phyloP scores from a whole-genome alignment of 2,329 filamentous ascomycete genomes.

The Cladosporium phlei region DNA sequence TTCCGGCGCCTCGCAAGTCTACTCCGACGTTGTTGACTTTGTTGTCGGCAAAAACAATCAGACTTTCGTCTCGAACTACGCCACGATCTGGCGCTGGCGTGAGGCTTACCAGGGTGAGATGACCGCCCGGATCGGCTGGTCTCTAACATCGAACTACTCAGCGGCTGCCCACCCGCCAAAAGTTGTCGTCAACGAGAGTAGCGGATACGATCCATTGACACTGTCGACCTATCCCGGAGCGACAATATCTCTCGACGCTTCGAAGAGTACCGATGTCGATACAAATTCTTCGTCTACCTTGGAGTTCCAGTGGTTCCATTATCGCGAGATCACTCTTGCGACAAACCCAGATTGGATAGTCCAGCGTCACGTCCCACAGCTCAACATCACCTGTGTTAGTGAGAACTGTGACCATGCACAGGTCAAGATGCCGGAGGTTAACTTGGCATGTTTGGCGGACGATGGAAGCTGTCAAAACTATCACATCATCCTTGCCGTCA shows the following conservation, averaged over 20 bases:
- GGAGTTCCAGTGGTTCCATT: constrained; percentile 1
- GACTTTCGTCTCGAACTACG: constrained; percentile 40
- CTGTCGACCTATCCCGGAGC: not conserved
- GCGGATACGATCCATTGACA: not conserved
- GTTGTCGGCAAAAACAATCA: constrained; percentile 30
- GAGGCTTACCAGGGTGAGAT: constrained; percentile 41
- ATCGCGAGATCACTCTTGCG: constrained; percentile 3
- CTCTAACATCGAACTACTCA: constrained; percentile 12
- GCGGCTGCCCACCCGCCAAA: constrained; percentile 2
- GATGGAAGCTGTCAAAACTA: not conserved
- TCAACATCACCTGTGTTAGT: constrained; percentile 1
- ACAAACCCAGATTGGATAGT: constrained; percentile 1
- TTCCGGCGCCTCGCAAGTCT: constrained; percentile 30
- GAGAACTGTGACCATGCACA: not conserved
- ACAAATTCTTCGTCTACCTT: not conserved
- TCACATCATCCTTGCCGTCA: not conserved
- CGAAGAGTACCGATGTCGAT: not conserved
- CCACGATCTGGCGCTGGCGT: constrained; percentile 42
- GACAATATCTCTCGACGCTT: not conserved
- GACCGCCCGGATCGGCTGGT: constrained; percentile 41
- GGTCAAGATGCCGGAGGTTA: not conserved
- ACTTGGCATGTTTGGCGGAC: not conserved
- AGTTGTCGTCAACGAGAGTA: not conserved
- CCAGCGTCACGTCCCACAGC: not conserved
- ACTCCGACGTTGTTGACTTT: constrained; percentile 28